Evolutionary conservation across 2,329 filamentous ascomycete species (phyloP), one percentile per base, ranked within the genome.

Genomic region (Aureobasidium zeae): DNA sequence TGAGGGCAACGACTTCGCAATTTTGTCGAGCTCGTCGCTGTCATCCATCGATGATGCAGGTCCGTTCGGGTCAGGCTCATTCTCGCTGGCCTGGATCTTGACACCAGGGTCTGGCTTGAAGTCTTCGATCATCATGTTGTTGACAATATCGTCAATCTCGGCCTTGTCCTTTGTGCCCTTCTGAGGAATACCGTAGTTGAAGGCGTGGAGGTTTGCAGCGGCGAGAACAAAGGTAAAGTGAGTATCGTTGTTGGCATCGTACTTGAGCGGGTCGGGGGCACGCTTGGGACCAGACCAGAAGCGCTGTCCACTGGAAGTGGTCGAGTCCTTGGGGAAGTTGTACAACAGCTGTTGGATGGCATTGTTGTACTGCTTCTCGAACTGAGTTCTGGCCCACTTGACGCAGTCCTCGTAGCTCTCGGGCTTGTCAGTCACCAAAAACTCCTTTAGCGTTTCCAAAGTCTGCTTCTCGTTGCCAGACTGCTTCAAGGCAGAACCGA

Each of bases 231-330:
- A 98, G 26, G 76, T 78, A 58, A 89, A 81, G 65, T 98, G 91
- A 16, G 86, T 91, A 9, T 80, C 72, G 65, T 95, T 91, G 48
- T 79, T 75, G 34, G 81, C 65, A 55, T 95, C 85, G 53, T 98
- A 98, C 62, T 85, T 88, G 59, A 96, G 72, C 51, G 89, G 76
- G 50, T 93, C 86, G 4, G 91, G 91, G 10, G 91, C 91, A 57
- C 91, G 86, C 77, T 98, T 98, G 36, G 91, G 91, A 9, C 91
- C 89, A 21, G 91, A 96, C 91, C 91, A 98, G 74, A 98, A 98
- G 1, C 79, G 83, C 50, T 88, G 84, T 22, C 91, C 91, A 26
- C 77, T 83, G 2, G 87, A 93, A 1, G 91, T 94, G 44, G 75
- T 79, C 0, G 87, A 83, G 60, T 96, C 89, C 66, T 93, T 94